Evolutionary conservation across 768 basidiomycete genomes (phyloP).

Genomic region (Lactifluus hygrophoroides): DNA sequence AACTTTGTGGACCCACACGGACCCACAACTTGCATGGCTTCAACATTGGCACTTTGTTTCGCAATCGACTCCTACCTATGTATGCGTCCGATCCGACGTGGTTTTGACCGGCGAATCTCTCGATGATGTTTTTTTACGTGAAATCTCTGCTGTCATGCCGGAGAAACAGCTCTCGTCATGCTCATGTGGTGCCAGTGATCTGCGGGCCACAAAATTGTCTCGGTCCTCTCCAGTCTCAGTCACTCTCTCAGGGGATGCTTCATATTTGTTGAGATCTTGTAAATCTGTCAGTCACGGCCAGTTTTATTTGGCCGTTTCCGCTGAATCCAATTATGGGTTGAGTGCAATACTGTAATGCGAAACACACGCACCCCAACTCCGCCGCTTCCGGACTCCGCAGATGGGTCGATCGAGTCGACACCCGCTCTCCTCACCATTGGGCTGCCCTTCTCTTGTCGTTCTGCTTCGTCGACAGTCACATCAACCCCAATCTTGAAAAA

Average conservation of each 20-base stretch:
- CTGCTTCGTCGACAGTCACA: slow-evolving; percentile 21
- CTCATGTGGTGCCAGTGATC: neutral
- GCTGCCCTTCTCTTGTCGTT: slow-evolving; percentile 23
- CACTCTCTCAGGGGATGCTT: neutral
- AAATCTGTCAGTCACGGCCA: neutral
- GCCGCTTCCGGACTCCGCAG: slow-evolving; percentile 23
- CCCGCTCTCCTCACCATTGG: slow-evolving; percentile 25
- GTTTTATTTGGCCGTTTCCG: slow-evolving; percentile 15
- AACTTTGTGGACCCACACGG: slow-evolving; percentile 25
- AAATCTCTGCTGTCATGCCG: neutral
- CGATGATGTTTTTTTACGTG: neutral
- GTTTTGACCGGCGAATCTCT: neutral
- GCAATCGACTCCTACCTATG: neutral
- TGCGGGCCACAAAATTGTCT: neutral
- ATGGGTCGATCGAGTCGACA: slow-evolving; percentile 8
- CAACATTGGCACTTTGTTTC: neutral
- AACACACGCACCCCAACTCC: slow-evolving; percentile 17
- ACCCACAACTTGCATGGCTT: slow-evolving; percentile 21
- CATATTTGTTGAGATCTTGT: slow-evolving; percentile 14
- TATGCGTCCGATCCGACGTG: neutral
- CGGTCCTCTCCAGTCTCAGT: slow-evolving; percentile 3
- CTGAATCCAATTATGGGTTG: neutral
- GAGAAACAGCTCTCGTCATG: neutral
- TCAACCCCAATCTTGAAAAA: neutral
- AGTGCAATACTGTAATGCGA: slow-evolving; percentile 1